Percentiles rank a stretch among this genome's conserved stretches.
Conservation (phyloP, 208 protist genomes). For the Porcisia deanei region DNA sequence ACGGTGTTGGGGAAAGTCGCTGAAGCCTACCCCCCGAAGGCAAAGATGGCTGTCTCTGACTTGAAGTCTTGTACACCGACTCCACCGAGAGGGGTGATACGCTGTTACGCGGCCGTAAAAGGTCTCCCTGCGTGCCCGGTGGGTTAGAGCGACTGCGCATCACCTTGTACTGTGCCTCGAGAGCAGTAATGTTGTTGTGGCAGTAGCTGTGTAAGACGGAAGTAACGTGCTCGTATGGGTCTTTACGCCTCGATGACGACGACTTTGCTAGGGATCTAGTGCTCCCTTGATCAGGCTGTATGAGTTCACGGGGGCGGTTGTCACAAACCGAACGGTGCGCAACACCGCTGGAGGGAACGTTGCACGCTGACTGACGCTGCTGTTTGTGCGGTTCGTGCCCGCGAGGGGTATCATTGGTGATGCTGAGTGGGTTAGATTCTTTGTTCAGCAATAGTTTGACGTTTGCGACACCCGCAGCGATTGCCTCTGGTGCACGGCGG, state of each 20-base stretch:
- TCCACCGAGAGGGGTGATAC: conserved; percentile 8
- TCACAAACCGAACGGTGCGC: background rate
- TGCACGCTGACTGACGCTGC: conserved; percentile 2
- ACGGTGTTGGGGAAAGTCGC: conserved; percentile 3
- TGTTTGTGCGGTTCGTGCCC: background rate
- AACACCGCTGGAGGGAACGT: conserved; percentile 1
- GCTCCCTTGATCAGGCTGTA: conserved; percentile 7
- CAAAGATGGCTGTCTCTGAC: background rate
- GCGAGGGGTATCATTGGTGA: conserved; percentile 2
- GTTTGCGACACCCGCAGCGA: background rate
- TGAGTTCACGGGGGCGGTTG: conserved; percentile 11
- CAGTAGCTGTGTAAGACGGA: conserved; percentile 66
- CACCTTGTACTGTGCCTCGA: conserved; percentile 47
- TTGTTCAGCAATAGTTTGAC: conserved; percentile 15
- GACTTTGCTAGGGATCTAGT: conserved; percentile 1
- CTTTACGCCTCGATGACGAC: conserved; percentile 10
- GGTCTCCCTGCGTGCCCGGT: background rate
- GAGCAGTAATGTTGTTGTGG: conserved; percentile 40
- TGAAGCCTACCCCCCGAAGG: background rate
- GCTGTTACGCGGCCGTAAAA: background rate
- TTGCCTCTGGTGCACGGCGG: conserved; percentile 3
- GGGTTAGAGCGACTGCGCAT: conserved; percentile 26
- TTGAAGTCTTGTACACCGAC: background rate
- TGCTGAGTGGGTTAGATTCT: conserved; percentile 5
- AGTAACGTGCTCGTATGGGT: conserved; percentile 50